phyloP scores from a whole-genome alignment of 768 basidiomycete genomes.

The Trametes gibbosa region DNA sequence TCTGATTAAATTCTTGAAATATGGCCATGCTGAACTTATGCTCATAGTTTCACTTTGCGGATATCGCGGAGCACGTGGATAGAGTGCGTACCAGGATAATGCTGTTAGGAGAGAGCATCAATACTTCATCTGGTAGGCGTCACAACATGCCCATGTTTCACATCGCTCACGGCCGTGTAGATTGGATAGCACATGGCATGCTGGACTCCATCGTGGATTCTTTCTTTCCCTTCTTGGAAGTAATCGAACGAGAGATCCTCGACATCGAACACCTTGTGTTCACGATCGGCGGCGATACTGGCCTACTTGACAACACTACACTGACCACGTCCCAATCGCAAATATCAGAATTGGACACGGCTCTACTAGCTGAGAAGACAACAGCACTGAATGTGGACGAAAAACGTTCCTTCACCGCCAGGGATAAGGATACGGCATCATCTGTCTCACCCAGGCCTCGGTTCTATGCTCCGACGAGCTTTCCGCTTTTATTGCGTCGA shows the following conservation, averaged over 20 bases:
- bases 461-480: slow-evolving; percentile 8
- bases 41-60: slow-evolving; percentile 82
- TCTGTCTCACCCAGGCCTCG: neutral
- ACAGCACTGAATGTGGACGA: neutral
- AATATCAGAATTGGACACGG: neutral
- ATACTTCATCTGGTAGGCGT: slow-evolving; percentile 68
- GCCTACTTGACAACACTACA: neutral
- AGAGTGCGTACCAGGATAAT: slow-evolving; percentile 71
- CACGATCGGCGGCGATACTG: slow-evolving; percentile 22
- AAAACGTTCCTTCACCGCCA: neutral
- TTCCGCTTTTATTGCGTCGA: slow-evolving; percentile 17
- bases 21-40: neutral
- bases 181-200: slow-evolving; percentile 92
- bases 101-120: slow-evolving; percentile 56
- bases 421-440: neutral
- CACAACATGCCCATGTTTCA: neutral
- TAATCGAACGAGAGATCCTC: slow-evolving; percentile 78
- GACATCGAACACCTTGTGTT: slow-evolving; percentile 74
- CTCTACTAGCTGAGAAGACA: neutral
- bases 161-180: slow-evolving; percentile 35
- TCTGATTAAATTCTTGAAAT: slow-evolving; percentile 10
- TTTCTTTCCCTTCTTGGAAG: slow-evolving; percentile 81
- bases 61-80: slow-evolving; percentile 80
- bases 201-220: slow-evolving; percentile 93
- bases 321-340: neutral